Evolutionary conservation across 306 rosid genomes (phyloP).

Genomic region (Comarum palustre): DNA sequence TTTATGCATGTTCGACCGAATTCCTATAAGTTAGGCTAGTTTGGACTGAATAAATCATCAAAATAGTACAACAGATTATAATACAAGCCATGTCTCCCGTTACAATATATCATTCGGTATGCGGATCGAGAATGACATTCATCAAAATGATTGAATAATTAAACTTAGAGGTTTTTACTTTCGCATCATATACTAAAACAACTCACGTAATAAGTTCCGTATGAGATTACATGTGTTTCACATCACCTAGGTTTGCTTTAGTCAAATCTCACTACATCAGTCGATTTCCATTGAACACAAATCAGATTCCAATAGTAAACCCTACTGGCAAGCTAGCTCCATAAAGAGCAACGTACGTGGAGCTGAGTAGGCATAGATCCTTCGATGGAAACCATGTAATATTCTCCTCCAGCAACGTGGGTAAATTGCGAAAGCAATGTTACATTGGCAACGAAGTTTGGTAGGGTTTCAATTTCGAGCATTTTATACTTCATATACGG

Average conservation of each 20-base stretch:
- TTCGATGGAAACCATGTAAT: neutral
- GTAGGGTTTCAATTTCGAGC: neutral
- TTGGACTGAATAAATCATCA: neutral
- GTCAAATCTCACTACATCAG: neutral
- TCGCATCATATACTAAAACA: neutral
- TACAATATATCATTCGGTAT: neutral
- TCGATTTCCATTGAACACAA: neutral
- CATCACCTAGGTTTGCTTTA: neutral
- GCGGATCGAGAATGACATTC: neutral
- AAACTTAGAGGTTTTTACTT: neutral
- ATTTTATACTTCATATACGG: neutral
- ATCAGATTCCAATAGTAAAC: too few species aligned
- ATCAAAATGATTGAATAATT: neutral
- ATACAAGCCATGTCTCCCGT: neutral
- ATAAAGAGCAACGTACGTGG: conserved; percentile 10
- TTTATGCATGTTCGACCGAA: neutral
- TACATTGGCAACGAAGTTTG: neutral
- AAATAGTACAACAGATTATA: too few species aligned
- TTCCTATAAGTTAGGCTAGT: neutral
- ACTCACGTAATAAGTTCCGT: neutral
- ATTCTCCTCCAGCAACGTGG: neutral
- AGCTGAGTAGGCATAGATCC: conserved; percentile 5
- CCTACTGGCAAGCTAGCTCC: too few species aligned
- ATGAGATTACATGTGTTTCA: neutral
- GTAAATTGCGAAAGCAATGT: neutral